Evolutionary conservation across 768 basidiomycete species (phyloP).

Genomic region (Leccinellum albellum): DNA sequence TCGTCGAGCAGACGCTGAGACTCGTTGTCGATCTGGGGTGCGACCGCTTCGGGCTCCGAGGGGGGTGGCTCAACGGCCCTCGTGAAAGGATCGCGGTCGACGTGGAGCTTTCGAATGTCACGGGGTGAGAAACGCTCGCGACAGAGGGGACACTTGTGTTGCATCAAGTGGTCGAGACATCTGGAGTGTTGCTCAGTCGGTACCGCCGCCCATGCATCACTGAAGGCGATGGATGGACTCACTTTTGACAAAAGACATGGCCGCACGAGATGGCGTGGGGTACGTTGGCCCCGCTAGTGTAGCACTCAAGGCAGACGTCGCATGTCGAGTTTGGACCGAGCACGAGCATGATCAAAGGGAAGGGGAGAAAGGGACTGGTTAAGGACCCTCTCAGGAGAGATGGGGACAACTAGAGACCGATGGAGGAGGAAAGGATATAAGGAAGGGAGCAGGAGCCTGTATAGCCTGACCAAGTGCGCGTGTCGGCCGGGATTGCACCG

Average conservation of each 20-base stretch:
- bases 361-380: constrained; percentile 28
- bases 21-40: constrained; percentile 35
- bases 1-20: constrained; percentile 52
- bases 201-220: constrained; percentile 4
- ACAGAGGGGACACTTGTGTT: constrained; percentile 60
- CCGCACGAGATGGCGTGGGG: constrained; percentile 70
- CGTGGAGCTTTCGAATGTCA: constrained; percentile 52
- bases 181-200: too few species aligned
- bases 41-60: constrained; percentile 22
- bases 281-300: constrained; percentile 47
- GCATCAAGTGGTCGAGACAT: constrained; percentile 50
- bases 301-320: constrained; percentile 73
- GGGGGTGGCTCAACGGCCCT: constrained; percentile 14
- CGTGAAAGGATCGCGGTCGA: constrained; percentile 45
- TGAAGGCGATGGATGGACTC: constrained; percentile 21
- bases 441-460: constrained; percentile 12
- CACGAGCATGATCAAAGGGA: constrained; percentile 53
- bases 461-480: constrained; percentile 29
- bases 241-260: constrained; percentile 61
- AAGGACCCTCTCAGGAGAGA: constrained; percentile 28
- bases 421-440: constrained; percentile 16
- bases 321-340: constrained; percentile 62
- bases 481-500: constrained; percentile 26
- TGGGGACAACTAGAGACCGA: constrained; percentile 5
- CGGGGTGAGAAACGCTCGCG: constrained; percentile 47